A percentile compares a stretch with the other conserved stretches of the same genome.
These are phyloP conservation scores for Puccinia horiana DNA, from an alignment of 1,284 basidiomycete species.

Conservation along the genomic window DNA sequence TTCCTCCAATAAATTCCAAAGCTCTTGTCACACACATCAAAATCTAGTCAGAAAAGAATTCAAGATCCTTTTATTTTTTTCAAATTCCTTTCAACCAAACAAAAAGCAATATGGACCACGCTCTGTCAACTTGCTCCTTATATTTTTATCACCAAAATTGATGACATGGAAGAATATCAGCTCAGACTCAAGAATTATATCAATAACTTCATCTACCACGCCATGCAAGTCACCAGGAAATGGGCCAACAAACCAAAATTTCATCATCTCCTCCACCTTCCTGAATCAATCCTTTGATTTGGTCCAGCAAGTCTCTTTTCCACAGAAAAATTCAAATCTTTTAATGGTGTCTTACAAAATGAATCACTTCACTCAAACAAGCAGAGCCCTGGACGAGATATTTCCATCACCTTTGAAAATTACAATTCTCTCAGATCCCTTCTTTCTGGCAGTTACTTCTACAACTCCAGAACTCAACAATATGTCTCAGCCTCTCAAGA, in stretches of 20 bases:
- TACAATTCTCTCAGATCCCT: too few relatives aligned
- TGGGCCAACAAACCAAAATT: conserved; percentile 62
- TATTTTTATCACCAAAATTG: too few relatives aligned
- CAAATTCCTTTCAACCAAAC: background rate
- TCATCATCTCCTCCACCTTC: conserved; percentile 54
- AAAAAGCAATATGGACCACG: background rate
- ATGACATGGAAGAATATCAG: too few relatives aligned
- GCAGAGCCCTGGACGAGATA: background rate
- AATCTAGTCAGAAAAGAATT: conserved; percentile 24
- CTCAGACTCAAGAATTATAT: conserved; percentile 56
- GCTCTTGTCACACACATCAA: background rate
- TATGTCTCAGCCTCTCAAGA: background rate
- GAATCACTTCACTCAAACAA: conserved; percentile 16
- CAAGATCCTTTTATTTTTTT: conserved; percentile 2
- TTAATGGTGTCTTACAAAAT: background rate
- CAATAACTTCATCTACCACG: conserved; percentile 56
- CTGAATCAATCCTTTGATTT: conserved; percentile 50
- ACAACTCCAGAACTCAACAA: background rate
- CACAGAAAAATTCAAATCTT: conserved; percentile 26
- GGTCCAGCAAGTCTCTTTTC: conserved; percentile 12
- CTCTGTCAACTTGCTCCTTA: too few relatives aligned
- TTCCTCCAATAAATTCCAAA: too few relatives aligned
- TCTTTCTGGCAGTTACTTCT: background rate
- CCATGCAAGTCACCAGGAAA: conserved; percentile 54
- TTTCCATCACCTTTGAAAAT: too few relatives aligned